These are phyloP conservation scores for Thalassiosira ordinaria DNA, from an alignment of 352 stramenopile species.

Conservation along the genomic window DNA sequence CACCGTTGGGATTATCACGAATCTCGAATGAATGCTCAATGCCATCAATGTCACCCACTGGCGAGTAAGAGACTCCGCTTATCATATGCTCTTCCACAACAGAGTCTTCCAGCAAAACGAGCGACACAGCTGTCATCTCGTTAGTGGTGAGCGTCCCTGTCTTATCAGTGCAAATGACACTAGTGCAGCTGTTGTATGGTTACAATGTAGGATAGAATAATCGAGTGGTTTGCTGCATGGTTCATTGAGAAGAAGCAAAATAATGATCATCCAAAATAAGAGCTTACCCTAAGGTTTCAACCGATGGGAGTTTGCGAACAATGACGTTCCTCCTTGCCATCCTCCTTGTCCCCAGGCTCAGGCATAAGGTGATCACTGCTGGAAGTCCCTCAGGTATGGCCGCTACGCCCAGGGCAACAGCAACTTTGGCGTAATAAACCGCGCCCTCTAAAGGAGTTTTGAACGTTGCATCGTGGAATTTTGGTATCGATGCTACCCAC, in stretches of 20 bases:
- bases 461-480: slow-evolving; percentile 91
- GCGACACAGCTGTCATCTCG: slow-evolving; percentile 90
- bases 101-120: slow-evolving; percentile 72
- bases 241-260: no score
- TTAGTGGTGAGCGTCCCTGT: slow-evolving; percentile 97
- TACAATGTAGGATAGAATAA: no score
- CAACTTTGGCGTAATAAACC: slow-evolving; percentile 99
- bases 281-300: slow-evolving; percentile 93
- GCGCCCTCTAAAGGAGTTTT: slow-evolving; percentile 92
- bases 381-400: slow-evolving; percentile 98
- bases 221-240: no score
- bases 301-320: slow-evolving; percentile 94
- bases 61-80: slow-evolving; percentile 92
- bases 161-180: slow-evolving; percentile 92
- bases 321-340: slow-evolving; percentile 98
- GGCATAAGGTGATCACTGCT: slow-evolving; percentile 97
- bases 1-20: slow-evolving; percentile 74
- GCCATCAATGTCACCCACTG: slow-evolving; percentile 71
- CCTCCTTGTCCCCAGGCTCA: slow-evolving; percentile 93
- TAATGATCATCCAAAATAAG: no score
- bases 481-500: slow-evolving; percentile 97
- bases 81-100: slow-evolving; percentile 88
- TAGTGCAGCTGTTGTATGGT: slow-evolving; percentile 89
- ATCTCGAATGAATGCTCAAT: slow-evolving; percentile 65
- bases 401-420: slow-evolving; percentile 97